Base-by-base conservation (phyloP, 2,329 filamentous ascomycete species). In the Alternaria metachromatica region DNA sequence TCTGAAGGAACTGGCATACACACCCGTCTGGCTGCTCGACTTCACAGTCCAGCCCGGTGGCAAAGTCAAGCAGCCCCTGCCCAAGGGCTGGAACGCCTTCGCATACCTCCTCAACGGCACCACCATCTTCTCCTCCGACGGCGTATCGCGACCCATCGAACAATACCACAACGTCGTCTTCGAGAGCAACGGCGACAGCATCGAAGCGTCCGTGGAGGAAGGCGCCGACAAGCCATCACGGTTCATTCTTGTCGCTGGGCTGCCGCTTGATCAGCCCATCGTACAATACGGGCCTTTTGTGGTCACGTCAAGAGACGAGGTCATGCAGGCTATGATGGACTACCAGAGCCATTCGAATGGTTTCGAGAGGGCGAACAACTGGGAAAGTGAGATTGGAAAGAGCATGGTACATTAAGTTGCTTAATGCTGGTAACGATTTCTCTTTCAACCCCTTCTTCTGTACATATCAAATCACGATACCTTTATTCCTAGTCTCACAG, bases 1-100 rank as follows among this genome's bases (percentile, higher is more conserved):
- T 13, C 88, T 97, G 57, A 89, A 95, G 77, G 94, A 98, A 76
- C 84, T 98, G 48, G 94, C 95, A 13, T 97, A 98, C 81, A 98
- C 95, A 2, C 96, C 96, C 0, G 94, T 98, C n/a, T 98, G 95
- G 95, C 86, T 97, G 66, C 85, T 98, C 48, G 95, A 98, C 78
- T 84, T 97, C 55, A 89, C 87, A 20, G 87, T 98, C 57, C 83
- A 88, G 73, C 94, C 94, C 0, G 95, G 95, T 57, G 94, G 92
- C 50, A 88, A 85, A 63, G 84, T 98, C 69, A 85, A 84, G 21
- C 95, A 98, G 82, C 80, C 87, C 6, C 77, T 98, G 3, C 95
- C 95, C 0, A 82, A 85, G 65, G 90, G 89, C 26, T 98, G 94
- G 93, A 97, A 96, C 79, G 89, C 92, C 2, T 98, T 98, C 75